Evolutionary conservation across 768 basidiomycete species (phyloP).

Genomic region (Amanita brunnescens): DNA sequence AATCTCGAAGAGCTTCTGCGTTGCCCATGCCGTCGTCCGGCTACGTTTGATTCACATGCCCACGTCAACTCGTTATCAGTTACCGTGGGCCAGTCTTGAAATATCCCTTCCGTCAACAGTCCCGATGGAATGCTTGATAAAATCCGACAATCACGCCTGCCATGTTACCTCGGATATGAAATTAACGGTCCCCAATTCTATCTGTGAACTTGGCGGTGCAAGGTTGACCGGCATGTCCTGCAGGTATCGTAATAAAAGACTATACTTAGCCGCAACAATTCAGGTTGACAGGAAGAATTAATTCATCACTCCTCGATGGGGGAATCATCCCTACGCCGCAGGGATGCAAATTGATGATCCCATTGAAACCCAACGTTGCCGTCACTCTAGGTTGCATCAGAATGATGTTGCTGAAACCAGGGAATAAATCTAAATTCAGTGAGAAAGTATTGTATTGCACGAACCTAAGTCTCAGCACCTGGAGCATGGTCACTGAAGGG

Average conservation of each 20-base stretch:
- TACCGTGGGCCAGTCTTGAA: no score
- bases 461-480: slow-evolving; percentile 46
- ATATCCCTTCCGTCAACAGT: slow-evolving; percentile 51
- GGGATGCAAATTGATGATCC: slow-evolving; percentile 37
- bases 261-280: no score
- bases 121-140: slow-evolving; percentile 49
- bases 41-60: no score
- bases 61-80: no score
- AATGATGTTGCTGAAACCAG: slow-evolving; percentile 14
- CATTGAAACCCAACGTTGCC: slow-evolving; percentile 50
- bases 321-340: slow-evolving; percentile 33
- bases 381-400: slow-evolving; percentile 34
- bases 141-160: slow-evolving; percentile 55
- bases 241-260: no score
- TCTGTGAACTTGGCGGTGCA: slow-evolving; percentile 21
- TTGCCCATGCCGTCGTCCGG: no score
- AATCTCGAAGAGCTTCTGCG: no score
- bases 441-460: no score
- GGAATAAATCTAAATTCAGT: no score
- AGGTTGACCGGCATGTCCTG: not conserved
- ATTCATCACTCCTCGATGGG: slow-evolving; percentile 20
- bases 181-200: slow-evolving; percentile 54
- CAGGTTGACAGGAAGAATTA: not conserved
- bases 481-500: slow-evolving; percentile 39
- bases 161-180: slow-evolving; percentile 46